Evolutionary conservation across 225 moss, liverwort and hornwort genomes (phyloP).

Genomic region (Lunularia cruciata): DNA sequence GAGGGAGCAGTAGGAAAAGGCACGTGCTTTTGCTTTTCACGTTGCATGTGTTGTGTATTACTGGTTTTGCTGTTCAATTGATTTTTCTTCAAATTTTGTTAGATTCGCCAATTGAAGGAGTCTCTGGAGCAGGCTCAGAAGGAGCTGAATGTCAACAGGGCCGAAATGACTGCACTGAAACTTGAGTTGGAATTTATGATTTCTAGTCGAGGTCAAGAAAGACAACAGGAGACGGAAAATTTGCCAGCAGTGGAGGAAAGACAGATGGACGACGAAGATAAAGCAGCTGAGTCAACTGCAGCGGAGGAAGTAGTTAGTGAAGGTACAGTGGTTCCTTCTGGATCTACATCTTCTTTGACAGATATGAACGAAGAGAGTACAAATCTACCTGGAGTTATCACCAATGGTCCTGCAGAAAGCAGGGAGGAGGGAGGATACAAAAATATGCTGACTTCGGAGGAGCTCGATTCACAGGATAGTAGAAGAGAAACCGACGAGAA

Average conservation of each 20-base stretch:
- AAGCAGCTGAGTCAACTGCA: not conserved
- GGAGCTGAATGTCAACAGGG: slow-evolving; percentile 72
- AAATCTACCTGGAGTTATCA: not conserved
- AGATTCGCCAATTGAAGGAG: slow-evolving; percentile 73
- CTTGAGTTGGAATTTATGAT: slow-evolving; percentile 77
- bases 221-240: slow-evolving; percentile 25
- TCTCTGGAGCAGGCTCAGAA: slow-evolving; percentile 48
- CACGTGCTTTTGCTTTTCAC: no score
- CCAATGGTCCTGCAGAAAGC: slow-evolving; percentile 12
- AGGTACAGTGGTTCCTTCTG: slow-evolving; percentile 22
- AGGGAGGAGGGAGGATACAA: slow-evolving; percentile 31
- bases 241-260: slow-evolving; percentile 33
- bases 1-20: no score
- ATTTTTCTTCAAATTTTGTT: not conserved
- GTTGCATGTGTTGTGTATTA: not conserved
- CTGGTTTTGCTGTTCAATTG: not conserved
- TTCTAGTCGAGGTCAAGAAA: slow-evolving; percentile 44
- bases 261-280: slow-evolving; percentile 23
- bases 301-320: slow-evolving; percentile 16
- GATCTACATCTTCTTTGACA: slow-evolving; percentile 9
- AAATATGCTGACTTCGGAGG: slow-evolving; percentile 37
- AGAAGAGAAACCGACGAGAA: slow-evolving; percentile 27
- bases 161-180: slow-evolving; percentile 79
- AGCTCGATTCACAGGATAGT: slow-evolving; percentile 22
- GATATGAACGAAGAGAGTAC: slow-evolving; percentile 9